Evolutionary conservation across 1,139 yeast species (phyloP), one percentile per base, ranked within the genome.

Genomic region (Sugiyamaella pinicola): DNA sequence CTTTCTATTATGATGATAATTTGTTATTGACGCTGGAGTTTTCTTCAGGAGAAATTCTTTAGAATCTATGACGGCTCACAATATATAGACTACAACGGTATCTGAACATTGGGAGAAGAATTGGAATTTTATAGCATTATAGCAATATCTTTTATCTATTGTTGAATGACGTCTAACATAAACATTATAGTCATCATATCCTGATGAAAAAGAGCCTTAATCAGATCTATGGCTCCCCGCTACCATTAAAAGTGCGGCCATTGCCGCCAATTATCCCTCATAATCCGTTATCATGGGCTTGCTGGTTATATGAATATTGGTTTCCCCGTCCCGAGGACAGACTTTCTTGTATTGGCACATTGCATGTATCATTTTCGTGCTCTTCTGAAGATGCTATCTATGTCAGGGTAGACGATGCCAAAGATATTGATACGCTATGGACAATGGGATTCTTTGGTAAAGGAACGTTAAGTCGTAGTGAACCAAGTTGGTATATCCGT

Each of bases 71-170:
- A 56, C 47, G 47, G 61, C 59, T 41, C 55, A 31, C 15, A 45
- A 44, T 83, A 44, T 83, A 83, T 81, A 84, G 97, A 91, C 98
- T 90, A 90, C 97, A 90, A 90, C 98, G 98, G 98, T 90, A 90
- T 90, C 98, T 90, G 98, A 49, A 26, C 10, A 26, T 12, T 28
- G 10, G 18, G 21, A 19, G 19, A 18, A 34, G n/a, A 8, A 13
- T 37, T n/a, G 4, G 17, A 9, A 47, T 22, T 37, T 46, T 15
- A 6, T 24, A n/a, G n/a, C n/a, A n/a, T n/a, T n/a, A n/a, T n/a
- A n/a, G n/a, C n/a, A n/a, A n/a, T n/a, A n/a, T n/a, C n/a, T n/a
- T n/a, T n/a, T n/a, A n/a, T n/a, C n/a, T n/a, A n/a, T n/a, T n/a
- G n/a, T 21, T 6, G 22, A n/a, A 13, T 17, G 4, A 31, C 10